A percentile compares a stretch with the other conserved stretches of the same genome.
phyloP scores from a whole-genome alignment of 208 protist species.

The Trypanosoma vivax region DNA sequence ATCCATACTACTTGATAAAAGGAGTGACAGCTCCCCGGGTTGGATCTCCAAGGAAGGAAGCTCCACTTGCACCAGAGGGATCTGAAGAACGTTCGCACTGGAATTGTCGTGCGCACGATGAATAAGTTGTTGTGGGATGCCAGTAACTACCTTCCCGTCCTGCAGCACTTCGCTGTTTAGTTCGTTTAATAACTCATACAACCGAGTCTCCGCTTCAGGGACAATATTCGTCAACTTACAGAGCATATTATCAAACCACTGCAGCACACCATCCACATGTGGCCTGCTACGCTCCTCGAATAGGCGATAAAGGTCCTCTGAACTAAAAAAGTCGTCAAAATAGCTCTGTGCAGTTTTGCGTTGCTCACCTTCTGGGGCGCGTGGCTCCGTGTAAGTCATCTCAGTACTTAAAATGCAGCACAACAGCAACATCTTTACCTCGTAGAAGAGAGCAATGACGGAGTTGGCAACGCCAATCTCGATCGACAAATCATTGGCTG shows the following conservation, averaged over 20 bases:
- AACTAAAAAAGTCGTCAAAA: constrained; percentile 8
- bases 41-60: constrained; percentile 45
- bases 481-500: not conserved
- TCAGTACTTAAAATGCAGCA: constrained; percentile 33
- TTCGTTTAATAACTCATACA: constrained; percentile 22
- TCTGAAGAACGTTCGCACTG: constrained; percentile 3
- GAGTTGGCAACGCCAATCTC: constrained; percentile 6
- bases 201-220: not conserved
- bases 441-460: constrained; percentile 27
- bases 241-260: constrained; percentile 47
- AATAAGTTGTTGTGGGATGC: constrained; percentile 25
- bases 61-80: constrained; percentile 8
- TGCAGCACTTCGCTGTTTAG: not conserved
- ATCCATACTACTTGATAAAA: not conserved
- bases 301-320: constrained; percentile 8
- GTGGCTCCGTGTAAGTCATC: constrained; percentile 12
- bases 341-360: constrained; percentile 1
- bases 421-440: constrained; percentile 42
- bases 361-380: not conserved
- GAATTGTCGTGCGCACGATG: constrained; percentile 33
- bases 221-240: constrained; percentile 10
- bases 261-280: constrained; percentile 16
- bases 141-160: constrained; percentile 7
- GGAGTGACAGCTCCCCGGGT: constrained; percentile 34
- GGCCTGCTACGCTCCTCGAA: constrained; percentile 38